Evolutionary conservation across 1,284 basidiomycete genomes (phyloP), one percentile per base, ranked within the genome.

Genomic region (Pholiota adiposa): DNA sequence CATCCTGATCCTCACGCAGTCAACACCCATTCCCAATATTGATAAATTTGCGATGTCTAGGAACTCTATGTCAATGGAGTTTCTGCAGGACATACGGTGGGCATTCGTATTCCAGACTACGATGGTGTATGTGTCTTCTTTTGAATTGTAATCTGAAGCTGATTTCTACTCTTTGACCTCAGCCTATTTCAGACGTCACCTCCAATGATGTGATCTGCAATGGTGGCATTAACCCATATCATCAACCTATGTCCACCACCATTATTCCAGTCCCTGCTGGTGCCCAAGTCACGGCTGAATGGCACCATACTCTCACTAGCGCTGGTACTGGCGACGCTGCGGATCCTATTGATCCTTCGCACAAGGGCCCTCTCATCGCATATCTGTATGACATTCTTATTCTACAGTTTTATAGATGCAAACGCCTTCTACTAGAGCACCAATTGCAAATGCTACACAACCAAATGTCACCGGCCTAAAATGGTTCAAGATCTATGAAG

Each of bases 131-230:
- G 79, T 71, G 18, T 43, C n/a, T 11, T 44, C 6, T 40, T 38
- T 36, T 38, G 25, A 38, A 21, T 23, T 50, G n/a, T n/a, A n/a
- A 18, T 18, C 34, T 43, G n/a, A 19, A 55, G 34, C 23, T n/a
- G 23, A 46, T 11, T 19, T 46, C 23, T 1, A n/a, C 3, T 27
- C 52, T 12, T 43, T 56, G 27, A n/a, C n/a, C 48, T 25, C 57
- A 84, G 83, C 81, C 83, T 4, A 83, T 86, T 54, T 82, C 69
- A 46, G 82, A 85, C 64, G 81, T 85, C 5, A 83, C 78, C 3
- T 84, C 82, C 0, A 84, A 83, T 69, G 79, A 85, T 66, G 51
- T 86, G 48, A 83, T 84, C 59, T 85, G 84, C 74, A 86, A 86
- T 60, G 84, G 84, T 31, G 84, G 84, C 29, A 84, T 85, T 66